Percentiles rank a stretch among this genome's conserved stretches.
Evolutionary conservation across 1,139 yeast genomes (phyloP).

Genomic region (Yamadazyma diddensiae): DNA sequence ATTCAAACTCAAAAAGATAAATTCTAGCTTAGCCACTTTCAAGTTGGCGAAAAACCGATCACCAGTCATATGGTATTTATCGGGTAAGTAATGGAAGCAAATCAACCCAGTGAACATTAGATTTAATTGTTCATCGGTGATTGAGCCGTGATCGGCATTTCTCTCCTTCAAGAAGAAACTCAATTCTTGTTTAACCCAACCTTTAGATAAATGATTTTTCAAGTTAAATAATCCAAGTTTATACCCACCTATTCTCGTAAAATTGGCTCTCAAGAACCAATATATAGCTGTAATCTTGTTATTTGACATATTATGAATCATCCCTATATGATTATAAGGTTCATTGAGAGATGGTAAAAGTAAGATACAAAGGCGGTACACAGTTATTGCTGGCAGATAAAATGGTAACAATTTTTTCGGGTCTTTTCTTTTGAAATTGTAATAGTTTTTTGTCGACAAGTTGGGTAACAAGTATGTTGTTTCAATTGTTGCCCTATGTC

Average conservation of each 20-base stretch:
- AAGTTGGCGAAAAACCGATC: constrained; percentile 22
- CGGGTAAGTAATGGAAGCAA: constrained; percentile 29
- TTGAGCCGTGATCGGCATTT: constrained; percentile 1
- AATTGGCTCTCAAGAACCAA: constrained; percentile 57
- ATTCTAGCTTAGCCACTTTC: constrained; percentile 25
- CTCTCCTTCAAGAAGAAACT: constrained; percentile 2
- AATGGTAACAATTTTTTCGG: constrained; percentile 27
- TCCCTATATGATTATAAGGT: constrained; percentile 64
- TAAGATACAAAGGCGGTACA: constrained; percentile 50
- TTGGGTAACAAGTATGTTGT: constrained; percentile 38
- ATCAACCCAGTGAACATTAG: constrained; percentile 25
- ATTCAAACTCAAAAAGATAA: constrained; percentile 21
- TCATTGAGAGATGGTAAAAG: constrained; percentile 66
- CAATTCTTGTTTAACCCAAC: constrained; percentile 28
- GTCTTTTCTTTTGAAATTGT: constrained; percentile 35
- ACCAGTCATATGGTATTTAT: constrained; percentile 23
- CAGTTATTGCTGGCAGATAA: constrained; percentile 38
- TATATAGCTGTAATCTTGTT: constrained; percentile 33
- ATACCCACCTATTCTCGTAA: constrained; percentile 50
- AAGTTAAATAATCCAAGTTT: constrained; percentile 43
- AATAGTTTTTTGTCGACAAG: constrained; percentile 29
- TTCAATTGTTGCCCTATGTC: constrained; percentile 52
- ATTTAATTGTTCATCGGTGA: constrained; percentile 18
- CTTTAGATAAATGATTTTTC: constrained; percentile 27
- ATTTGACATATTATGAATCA: constrained; percentile 43